A percentile compares a stretch with the other conserved stretches of the same genome.
phyloP scores from a whole-genome alignment of 2,329 filamentous ascomycete genomes.

The Helminthosporium solani region DNA sequence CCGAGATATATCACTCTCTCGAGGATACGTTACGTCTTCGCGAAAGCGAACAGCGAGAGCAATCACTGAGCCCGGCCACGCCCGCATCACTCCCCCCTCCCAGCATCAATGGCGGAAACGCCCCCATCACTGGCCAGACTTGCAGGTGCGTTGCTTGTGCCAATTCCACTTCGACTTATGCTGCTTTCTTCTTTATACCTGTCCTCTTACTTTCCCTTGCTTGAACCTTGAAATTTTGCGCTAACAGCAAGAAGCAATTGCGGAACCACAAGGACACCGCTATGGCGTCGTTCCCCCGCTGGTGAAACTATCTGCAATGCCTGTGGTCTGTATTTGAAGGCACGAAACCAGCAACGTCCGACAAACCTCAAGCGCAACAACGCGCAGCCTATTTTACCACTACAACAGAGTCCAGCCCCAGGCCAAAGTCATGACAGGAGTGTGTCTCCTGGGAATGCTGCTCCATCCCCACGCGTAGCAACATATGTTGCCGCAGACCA shows the following conservation, averaged over 20 bases:
- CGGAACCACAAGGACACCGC: slow-evolving; percentile 84
- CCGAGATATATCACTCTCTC: slow-evolving; percentile 44
- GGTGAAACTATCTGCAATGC: slow-evolving; percentile 97
- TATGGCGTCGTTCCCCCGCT: slow-evolving; percentile 91
- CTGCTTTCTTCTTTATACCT: not conserved
- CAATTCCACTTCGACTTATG: not conserved
- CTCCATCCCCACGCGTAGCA: slow-evolving; percentile 50
- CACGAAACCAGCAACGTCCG: slow-evolving; percentile 85
- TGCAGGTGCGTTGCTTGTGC: slow-evolving; percentile 62
- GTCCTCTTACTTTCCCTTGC: not conserved
- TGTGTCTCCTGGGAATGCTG: slow-evolving; percentile 42
- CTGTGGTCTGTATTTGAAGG: slow-evolving; percentile 91
- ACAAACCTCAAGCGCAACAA: slow-evolving; percentile 83
- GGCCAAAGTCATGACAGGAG: slow-evolving; percentile 42
- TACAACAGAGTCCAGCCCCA: slow-evolving; percentile 45
- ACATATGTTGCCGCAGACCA: slow-evolving; percentile 79
- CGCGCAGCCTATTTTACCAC: slow-evolving; percentile 26
- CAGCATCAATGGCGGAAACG: slow-evolving; percentile 25
- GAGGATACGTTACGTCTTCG: slow-evolving; percentile 39
- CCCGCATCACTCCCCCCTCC: slow-evolving; percentile 20
- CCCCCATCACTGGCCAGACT: slow-evolving; percentile 60
- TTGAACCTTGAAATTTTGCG: not conserved
- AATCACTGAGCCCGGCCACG: slow-evolving; percentile 22
- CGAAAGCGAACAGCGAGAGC: slow-evolving; percentile 17
- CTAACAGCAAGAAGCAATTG: slow-evolving; percentile 70